phyloP scores from a whole-genome alignment of 2,329 filamentous ascomycete species.

The Alternaria dauci region DNA sequence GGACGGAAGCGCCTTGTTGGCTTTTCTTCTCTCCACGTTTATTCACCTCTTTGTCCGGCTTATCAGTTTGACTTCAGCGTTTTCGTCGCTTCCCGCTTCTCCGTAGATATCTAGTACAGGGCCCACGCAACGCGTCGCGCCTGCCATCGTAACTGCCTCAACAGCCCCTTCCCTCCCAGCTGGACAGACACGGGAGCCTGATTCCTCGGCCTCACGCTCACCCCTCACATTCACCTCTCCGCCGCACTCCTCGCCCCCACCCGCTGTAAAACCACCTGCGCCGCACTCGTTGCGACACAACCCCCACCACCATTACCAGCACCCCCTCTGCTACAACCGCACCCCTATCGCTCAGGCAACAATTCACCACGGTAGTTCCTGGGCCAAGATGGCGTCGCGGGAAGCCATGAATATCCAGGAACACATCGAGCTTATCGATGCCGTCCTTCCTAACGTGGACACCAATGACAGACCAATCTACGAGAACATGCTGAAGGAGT shows the following conservation, averaged over 20 bases:
- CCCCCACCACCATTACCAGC: not conserved
- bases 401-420: not conserved
- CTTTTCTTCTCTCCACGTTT: not conserved
- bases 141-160: constrained; percentile 14
- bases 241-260: not conserved
- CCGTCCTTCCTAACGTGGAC: constrained; percentile 6
- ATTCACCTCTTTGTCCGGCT: not conserved
- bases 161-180: constrained; percentile 8
- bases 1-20: constrained; percentile 9
- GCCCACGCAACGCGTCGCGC: constrained; percentile 19
- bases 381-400: constrained; percentile 1
- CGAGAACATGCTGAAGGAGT: constrained; percentile 4
- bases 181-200: constrained; percentile 15
- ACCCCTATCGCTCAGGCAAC: not conserved
- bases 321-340: not conserved
- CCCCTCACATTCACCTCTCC: constrained; percentile 6
- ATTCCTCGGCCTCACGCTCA: constrained; percentile 9
- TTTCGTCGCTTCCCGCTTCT: not conserved
- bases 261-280: constrained; percentile 8
- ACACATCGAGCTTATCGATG: constrained; percentile 10
- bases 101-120: not conserved
- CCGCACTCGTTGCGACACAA: not conserved
- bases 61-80: constrained; percentile 2
- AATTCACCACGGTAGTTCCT: not conserved
- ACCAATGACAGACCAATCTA: constrained; percentile 9